Base-by-base conservation (phyloP, 2,329 filamentous ascomycete genomes). In the Purpureocillium lavendulum region DNA sequence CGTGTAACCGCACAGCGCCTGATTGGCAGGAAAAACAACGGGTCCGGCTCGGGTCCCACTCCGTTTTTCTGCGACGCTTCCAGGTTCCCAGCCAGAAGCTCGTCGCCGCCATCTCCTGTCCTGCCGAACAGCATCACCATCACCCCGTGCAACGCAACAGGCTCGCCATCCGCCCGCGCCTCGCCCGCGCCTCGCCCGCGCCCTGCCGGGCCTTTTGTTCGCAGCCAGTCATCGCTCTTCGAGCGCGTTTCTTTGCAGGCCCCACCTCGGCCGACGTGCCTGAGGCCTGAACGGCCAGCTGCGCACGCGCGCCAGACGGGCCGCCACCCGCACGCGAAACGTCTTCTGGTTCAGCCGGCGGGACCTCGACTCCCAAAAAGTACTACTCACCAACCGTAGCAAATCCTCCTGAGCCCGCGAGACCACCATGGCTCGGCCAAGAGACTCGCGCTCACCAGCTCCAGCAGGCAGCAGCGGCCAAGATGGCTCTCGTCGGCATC, bases 391-490 rank as follows among this genome's bases (percentile, higher is more conserved):
- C 57, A 59, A 50, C 52, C 21, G 47, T 54, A 59, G 58, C 57
- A 26, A 26, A 53, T 60, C 57, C 59, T 62, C 55, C 60, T 58
- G 60, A 64, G 61, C 60, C 55, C 56, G 53, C 59, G 58, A 62
- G 58, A 59, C 56, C 57, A 54, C 54, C 57, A 79, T 79, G 75
- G 73, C 73, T 76, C 75, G 74, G 66, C 74, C 69, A 66, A 77
- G 70, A 73, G 73, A 76, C 70, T 76, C 75, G 68, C 75, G 85
- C 84, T 90, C 85, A 89, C 86, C 85, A 85, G 87, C 83, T 80
- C 84, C 84, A 82, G 80, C 82, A 88, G 84, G 84, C 79, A 87
- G 84, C 21, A 26, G 21, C 21, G 21, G 21, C 74, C 81, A 84
- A 60, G 74, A 77, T 65, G 80, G 79, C 65, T 78, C 80, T 58